Evolutionary conservation across 768 basidiomycete species (phyloP).

Genomic region (Flagelloscypha sp.): DNA sequence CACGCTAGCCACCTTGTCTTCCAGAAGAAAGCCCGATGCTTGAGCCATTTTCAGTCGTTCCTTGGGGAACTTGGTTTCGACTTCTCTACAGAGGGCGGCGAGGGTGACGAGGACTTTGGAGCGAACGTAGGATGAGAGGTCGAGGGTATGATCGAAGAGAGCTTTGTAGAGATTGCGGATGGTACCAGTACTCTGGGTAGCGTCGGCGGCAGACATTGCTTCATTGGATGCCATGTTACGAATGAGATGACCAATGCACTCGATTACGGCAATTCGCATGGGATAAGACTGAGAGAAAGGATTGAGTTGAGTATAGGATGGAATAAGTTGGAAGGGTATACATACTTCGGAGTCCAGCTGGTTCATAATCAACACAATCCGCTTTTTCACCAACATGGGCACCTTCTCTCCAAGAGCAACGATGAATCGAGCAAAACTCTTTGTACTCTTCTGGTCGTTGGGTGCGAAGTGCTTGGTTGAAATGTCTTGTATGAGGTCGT

Average conservation of each 20-base stretch:
- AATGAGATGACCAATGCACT: constrained; percentile 82
- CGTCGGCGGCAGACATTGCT: constrained; percentile 25
- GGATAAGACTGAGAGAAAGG: constrained; percentile 71
- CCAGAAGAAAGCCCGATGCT: constrained; percentile 70
- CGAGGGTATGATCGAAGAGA: constrained; percentile 81
- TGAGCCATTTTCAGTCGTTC: constrained; percentile 70
- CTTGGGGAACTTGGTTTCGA: constrained; percentile 76
- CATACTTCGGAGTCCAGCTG: constrained; percentile 89
- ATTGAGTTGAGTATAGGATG: not conserved
- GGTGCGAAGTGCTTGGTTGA: constrained; percentile 67
- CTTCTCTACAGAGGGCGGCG: constrained; percentile 63
- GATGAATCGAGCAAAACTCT: constrained; percentile 80
- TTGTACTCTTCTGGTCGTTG: constrained; percentile 81
- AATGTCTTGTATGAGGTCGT: constrained; percentile 87
- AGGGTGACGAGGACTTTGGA: constrained; percentile 78
- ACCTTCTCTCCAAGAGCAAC: constrained; percentile 71
- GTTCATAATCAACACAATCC: constrained; percentile 73
- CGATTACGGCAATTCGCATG: constrained; percentile 91
- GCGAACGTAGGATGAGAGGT: constrained; percentile 85
- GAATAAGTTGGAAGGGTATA: not conserved
- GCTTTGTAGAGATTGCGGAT: constrained; percentile 75
- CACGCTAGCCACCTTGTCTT: constrained; percentile 88
- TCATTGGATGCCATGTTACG: constrained; percentile 55
- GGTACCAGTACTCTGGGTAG: constrained; percentile 63
- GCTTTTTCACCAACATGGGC: constrained; percentile 78